Percentiles rank a stretch among this genome's conserved stretches.
These are phyloP conservation scores for Colletotrichum orchidophilum DNA, from an alignment of 2,329 filamentous ascomycete genomes.

Conservation along the genomic window DNA sequence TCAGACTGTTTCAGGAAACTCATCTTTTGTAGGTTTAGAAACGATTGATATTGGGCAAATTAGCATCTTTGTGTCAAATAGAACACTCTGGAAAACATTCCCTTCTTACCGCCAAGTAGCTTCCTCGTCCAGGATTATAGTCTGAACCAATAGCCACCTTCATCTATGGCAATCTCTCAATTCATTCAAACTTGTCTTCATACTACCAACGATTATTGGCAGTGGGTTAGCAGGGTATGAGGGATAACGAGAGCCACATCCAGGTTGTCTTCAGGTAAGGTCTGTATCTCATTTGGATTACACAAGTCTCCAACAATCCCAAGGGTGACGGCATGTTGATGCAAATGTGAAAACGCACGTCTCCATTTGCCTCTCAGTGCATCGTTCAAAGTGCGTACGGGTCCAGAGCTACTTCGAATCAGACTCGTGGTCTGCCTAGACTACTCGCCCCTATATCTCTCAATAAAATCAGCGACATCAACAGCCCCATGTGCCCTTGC, in stretches of 20 bases:
- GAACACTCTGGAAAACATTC: too few relatives aligned
- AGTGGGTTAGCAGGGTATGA: too few relatives aligned
- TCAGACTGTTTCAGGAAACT: neutral
- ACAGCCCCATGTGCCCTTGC: slow-evolving; percentile 12
- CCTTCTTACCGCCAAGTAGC: too few relatives aligned
- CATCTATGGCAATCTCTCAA: too few relatives aligned
- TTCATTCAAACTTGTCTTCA: too few relatives aligned
- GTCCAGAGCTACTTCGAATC: neutral
- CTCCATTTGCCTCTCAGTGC: neutral
- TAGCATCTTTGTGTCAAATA: too few relatives aligned
- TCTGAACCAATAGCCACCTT: too few relatives aligned
- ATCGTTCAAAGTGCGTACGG: neutral
- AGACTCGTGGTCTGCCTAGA: neutral
- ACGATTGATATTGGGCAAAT: neutral
- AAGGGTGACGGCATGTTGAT: neutral
- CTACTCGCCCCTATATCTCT: neutral
- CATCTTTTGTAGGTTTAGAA: neutral
- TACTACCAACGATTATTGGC: too few relatives aligned
- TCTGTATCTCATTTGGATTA: neutral
- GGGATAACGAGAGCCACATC: too few relatives aligned
- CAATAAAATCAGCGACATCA: slow-evolving; percentile 3
- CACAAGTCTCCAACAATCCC: neutral
- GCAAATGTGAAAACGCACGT: neutral
- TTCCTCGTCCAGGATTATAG: too few relatives aligned
- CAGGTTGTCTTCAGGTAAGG: neutral